Evolutionary conservation across 495 filamentous ascomycete genomes (phyloP), one percentile per base, ranked within the genome.

Genomic region (Beverwykella pulmonaria): DNA sequence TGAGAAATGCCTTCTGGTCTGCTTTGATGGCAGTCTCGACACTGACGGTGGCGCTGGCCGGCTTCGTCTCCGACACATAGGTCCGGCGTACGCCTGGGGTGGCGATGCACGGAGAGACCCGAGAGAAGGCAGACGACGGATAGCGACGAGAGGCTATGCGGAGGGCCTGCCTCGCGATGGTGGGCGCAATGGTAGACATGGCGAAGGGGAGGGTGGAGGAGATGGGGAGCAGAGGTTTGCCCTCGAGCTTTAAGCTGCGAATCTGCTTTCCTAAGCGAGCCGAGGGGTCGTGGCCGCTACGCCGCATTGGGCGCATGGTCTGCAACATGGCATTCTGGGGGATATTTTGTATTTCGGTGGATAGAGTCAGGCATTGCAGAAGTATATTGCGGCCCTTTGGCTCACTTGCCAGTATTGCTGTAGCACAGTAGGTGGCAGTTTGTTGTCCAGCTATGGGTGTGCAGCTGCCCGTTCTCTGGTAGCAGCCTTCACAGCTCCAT

Each of bases 41-140:
- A 67, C 86, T 89, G 73, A 96, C 90, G 72, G 92, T 90, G 23
- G 92, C 92, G 78, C 88, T 85, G 64, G 85, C 86, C 63, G 86
- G 81, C 79, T 89, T 91, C 69, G 90, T 87, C 76, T 91, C 87
- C n/a, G 92, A 88, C 67, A 96, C 92, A 81, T 95, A 97, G 70
- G 77, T 80, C 65, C 92, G 84, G 61, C 75, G 65, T 75, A 78
- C 53, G 63, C 47, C 71, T 80, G 76, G 81, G 74, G 79, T 79
- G 75, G 78, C 79, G 68, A 60, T 68, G 67, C 63, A 74, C 74
- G 68, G 75, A 74, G 72, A 63, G 69, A 63, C 41, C 32, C 65
- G 57, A 8, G 66, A 41, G 19, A 71, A 62, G 25, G 70, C 32
- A 15, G 61, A 56, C 10, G 70, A 69, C 4, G 66, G 53, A 44